Percentiles rank a stretch among this genome's conserved stretches.
These are phyloP conservation scores for Penicillium sp. DNA, from an alignment of 2,329 filamentous ascomycete genomes.

Conservation along the genomic window DNA sequence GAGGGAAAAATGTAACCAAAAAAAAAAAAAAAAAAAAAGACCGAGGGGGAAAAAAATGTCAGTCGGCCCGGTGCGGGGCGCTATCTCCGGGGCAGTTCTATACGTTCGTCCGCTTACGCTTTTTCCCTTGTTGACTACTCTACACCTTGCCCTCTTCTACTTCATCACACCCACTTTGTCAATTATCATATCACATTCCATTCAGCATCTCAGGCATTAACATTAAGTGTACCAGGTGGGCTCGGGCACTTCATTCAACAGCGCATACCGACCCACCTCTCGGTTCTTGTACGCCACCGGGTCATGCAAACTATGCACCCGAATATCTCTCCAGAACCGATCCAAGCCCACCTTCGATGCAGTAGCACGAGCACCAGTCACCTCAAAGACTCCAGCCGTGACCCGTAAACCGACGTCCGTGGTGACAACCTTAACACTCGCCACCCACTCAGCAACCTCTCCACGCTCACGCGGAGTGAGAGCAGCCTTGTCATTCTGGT, in stretches of 20 bases:
- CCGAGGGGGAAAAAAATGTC: conserved; percentile 1
- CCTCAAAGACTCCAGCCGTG: conserved; percentile 65
- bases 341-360: conserved; percentile 62
- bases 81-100: background rate
- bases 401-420: conserved; percentile 63
- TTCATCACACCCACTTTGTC: no score
- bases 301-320: conserved; percentile 68
- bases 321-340: conserved; percentile 67
- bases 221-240: conserved; percentile 62
- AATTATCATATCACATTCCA: no score
- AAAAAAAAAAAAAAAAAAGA: background rate
- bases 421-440: conserved; percentile 63
- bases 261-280: conserved; percentile 60
- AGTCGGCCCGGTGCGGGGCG: conserved; percentile 15
- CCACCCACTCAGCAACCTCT: conserved; percentile 64
- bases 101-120: background rate
- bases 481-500: conserved; percentile 41
- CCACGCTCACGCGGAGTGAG: conserved; percentile 58
- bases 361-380: conserved; percentile 62
- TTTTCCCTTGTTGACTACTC: conserved; percentile 1
- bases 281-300: conserved; percentile 68
- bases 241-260: conserved; percentile 60
- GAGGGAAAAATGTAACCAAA: background rate
- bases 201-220: background rate
- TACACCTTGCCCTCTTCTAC: background rate